Evolutionary conservation across 345 rosid species (phyloP).

Genomic region (Iberis pinnata): DNA sequence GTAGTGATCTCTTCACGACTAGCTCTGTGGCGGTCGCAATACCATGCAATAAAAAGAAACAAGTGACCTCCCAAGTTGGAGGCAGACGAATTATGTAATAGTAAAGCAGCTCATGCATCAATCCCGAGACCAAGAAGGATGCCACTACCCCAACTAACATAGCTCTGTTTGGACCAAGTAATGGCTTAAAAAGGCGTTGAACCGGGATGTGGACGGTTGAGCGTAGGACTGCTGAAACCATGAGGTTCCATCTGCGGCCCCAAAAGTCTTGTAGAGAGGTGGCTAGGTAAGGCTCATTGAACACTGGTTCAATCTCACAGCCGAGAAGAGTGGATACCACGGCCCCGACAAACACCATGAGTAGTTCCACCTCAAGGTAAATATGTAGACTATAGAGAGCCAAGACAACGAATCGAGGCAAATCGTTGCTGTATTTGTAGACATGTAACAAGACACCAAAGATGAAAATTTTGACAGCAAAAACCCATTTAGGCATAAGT

Average conservation of each 20-base stretch:
- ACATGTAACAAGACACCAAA: constrained; percentile 17
- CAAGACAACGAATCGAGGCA: constrained; percentile 5
- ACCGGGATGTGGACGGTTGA: constrained; percentile 47
- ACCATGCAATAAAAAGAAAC: constrained; percentile 59
- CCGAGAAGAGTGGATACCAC: constrained; percentile 40
- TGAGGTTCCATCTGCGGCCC: constrained; percentile 72
- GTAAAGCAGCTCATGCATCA: constrained; percentile 58
- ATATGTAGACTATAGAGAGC: constrained; percentile 25
- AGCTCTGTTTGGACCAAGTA: constrained; percentile 29
- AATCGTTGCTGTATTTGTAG: not conserved
- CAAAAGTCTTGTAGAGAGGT: constrained; percentile 81
- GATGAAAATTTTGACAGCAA: constrained; percentile 26
- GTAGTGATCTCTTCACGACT: constrained; percentile 30
- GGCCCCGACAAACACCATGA: constrained; percentile 24
- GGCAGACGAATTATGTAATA: constrained; percentile 33
- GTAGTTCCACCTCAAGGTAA: constrained; percentile 41
- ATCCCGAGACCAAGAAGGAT: constrained; percentile 51
- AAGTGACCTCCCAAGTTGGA: constrained; percentile 77
- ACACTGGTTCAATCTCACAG: constrained; percentile 53
- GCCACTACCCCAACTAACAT: constrained; percentile 31
- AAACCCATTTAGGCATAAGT: constrained; percentile 19
- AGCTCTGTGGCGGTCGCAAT: constrained; percentile 40
- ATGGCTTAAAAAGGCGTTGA: constrained; percentile 4
- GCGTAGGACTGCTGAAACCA: constrained; percentile 47
- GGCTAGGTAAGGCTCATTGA: constrained; percentile 52